These are phyloP conservation scores for Clonostachys solani DNA, from an alignment of 2,329 filamentous ascomycete species.

Conservation along the genomic window DNA sequence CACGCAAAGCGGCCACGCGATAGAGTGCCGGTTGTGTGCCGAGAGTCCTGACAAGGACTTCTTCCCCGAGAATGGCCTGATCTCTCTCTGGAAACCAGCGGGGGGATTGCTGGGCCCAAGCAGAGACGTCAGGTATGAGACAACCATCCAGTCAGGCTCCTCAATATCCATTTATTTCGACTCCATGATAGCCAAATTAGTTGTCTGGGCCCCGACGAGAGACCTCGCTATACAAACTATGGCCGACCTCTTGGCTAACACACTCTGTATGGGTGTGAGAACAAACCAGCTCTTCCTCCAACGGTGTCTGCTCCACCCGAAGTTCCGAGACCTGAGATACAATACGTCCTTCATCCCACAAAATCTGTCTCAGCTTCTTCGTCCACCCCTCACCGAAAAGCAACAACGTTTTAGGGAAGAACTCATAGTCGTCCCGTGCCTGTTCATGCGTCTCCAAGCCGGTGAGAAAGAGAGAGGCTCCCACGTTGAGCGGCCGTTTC, in stretches of 20 bases:
- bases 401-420: slow-evolving; percentile 32
- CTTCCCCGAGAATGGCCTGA: slow-evolving; percentile 25
- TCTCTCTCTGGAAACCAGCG: slow-evolving; percentile 22
- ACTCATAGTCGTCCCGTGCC: neutral
- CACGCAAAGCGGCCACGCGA: slow-evolving; percentile 27
- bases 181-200: slow-evolving; percentile 39
- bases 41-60: slow-evolving; percentile 32
- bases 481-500: neutral
- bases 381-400: too few species aligned
- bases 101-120: slow-evolving; percentile 3
- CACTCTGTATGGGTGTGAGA: slow-evolving; percentile 34
- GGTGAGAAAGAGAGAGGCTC: neutral
- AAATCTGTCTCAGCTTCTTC: too few species aligned
- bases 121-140: slow-evolving; percentile 30
- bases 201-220: slow-evolving; percentile 34
- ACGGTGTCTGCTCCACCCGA: slow-evolving; percentile 56
- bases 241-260: slow-evolving; percentile 20
- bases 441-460: neutral
- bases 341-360: too few species aligned
- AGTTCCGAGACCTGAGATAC: too few species aligned
- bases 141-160: slow-evolving; percentile 26
- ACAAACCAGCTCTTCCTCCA: slow-evolving; percentile 73
- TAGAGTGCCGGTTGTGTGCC: slow-evolving; percentile 38
- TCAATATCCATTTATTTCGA: slow-evolving; percentile 38
- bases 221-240: slow-evolving; percentile 26